Percentiles rank a stretch among this genome's conserved stretches.
phyloP scores from a whole-genome alignment of 2,329 filamentous ascomycete species.

The Penicillium sp. region DNA sequence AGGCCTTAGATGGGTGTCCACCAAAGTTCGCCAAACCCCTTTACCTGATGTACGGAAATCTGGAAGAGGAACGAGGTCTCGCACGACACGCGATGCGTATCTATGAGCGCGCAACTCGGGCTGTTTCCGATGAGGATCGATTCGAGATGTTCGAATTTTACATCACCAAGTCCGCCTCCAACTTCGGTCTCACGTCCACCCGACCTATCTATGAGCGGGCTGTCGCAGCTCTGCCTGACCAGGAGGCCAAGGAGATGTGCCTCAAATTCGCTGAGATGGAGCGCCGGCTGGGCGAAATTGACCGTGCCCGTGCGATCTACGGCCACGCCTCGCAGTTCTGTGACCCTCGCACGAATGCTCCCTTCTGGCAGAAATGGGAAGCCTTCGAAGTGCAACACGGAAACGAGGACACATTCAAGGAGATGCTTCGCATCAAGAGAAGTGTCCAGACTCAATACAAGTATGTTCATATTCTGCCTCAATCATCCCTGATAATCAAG shows the following conservation, averaged over 20 bases:
- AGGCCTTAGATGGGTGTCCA: slow-evolving; percentile 91
- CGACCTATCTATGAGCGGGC: slow-evolving; percentile 94
- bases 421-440: slow-evolving; percentile 97
- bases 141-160: slow-evolving; percentile 99
- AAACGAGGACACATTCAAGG: slow-evolving; percentile 99
- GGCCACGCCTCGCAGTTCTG: slow-evolving; percentile 97
- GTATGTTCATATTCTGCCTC: slow-evolving; percentile 44
- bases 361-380: slow-evolving; percentile 97
- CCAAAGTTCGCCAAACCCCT: slow-evolving; percentile 94
- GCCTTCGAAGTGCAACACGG: slow-evolving; percentile 95
- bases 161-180: slow-evolving; percentile 97
- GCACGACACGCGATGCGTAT: slow-evolving; percentile 98
- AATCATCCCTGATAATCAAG: background rate
- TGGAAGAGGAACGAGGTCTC: slow-evolving; percentile 93
- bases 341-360: slow-evolving; percentile 84
- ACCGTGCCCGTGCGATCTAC: slow-evolving; percentile 91
- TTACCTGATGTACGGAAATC: slow-evolving; percentile 96
- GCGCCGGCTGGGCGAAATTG: slow-evolving; percentile 85
- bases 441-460: slow-evolving; percentile 98
- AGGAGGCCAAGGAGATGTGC: slow-evolving; percentile 95
- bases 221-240: slow-evolving; percentile 88
- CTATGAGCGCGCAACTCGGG: slow-evolving; percentile 93
- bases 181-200: slow-evolving; percentile 94
- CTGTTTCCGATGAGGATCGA: slow-evolving; percentile 90
- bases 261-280: slow-evolving; percentile 99